These are phyloP conservation scores for Globisporangium perplexum DNA, from an alignment of 352 stramenopile genomes.

Conservation along the genomic window DNA sequence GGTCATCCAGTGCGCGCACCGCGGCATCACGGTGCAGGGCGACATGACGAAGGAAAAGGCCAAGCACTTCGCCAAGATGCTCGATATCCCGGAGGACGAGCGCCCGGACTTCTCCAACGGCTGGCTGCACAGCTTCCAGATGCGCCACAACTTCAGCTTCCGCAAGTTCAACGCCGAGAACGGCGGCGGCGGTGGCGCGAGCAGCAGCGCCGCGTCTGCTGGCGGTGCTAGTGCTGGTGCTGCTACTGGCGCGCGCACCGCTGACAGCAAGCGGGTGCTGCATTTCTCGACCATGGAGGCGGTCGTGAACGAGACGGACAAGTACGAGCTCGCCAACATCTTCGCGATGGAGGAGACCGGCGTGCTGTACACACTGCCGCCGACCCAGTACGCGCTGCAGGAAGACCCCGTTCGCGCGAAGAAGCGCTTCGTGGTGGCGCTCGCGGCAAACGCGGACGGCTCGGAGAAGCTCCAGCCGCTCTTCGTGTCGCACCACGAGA, in stretches of 20 bases:
- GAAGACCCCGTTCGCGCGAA: constrained; percentile 53
- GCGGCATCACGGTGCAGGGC: constrained; percentile 71
- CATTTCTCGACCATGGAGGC: constrained; percentile 58
- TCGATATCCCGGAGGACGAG: constrained; percentile 66
- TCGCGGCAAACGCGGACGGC: constrained; percentile 64
- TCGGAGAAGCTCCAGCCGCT: constrained; percentile 75
- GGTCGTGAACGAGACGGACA: constrained; percentile 58
- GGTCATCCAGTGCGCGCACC: constrained; percentile 80
- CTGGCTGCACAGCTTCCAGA: constrained; percentile 74
- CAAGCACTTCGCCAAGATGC: constrained; percentile 80
- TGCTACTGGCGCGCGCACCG: background rate
- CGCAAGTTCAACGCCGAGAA: constrained; percentile 74
- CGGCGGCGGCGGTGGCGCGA: constrained; percentile 22
- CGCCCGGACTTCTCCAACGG: constrained; percentile 80
- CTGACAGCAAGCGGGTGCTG: constrained; percentile 27
- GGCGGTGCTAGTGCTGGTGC: background rate
- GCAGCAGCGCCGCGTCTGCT: constrained; percentile 1
- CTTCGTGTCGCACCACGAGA: constrained; percentile 75
- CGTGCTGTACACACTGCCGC: constrained; percentile 67
- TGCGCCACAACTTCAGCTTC: constrained; percentile 83
- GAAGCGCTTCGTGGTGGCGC: constrained; percentile 63
- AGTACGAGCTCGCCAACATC: constrained; percentile 67
- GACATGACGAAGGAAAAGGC: constrained; percentile 85
- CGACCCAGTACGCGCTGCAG: constrained; percentile 34
- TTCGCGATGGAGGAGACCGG: constrained; percentile 75